Evolutionary conservation across 768 basidiomycete genomes (phyloP), one percentile per base, ranked within the genome.

Genomic region (Amanita subjunquillea): DNA sequence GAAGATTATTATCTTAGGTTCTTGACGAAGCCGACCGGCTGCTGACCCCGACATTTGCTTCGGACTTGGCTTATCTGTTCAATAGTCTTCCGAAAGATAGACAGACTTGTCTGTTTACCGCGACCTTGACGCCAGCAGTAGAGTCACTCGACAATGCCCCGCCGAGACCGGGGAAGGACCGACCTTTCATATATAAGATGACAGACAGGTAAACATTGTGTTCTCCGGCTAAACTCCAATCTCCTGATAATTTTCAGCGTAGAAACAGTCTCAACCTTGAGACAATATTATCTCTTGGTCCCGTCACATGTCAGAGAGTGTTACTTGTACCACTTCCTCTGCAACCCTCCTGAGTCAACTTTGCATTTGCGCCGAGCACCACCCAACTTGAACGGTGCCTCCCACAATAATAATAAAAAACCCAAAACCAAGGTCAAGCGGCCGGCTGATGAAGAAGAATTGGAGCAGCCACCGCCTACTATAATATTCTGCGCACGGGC

Each of bases 81-180:
- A 69, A 71, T 34, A 70, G 77, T 34, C 73, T 98, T 13, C 91
- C 96, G 1, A 76, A 77, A 50, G 81, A 91, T 30, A 77, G 96
- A n/a, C 95, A 98, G 65, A 98, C 95, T 0, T 90, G 92, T 60
- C 76, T 99, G 39, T 98, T 98, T 68, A 99, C 96, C 0, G 96
- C 96, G 0, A 99, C 96, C 1, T 71, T 95, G 55, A 94, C 92
- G 4, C 77, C 84, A 5, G 80, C 91, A 0, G 90, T 99, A 53
- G 88, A 94, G 60, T 72, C 77, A 6, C 63, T 97, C 20, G 86
- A 84, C 5, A 72, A 77, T 36, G 82, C 84, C 17, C 68, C 82
- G 6, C 91, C 93, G 2, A 76, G 80, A 57, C 73, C 77, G 0
- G 95, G 94, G 4, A 98, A 95, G 67, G 76, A 84, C 62, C 82